Conservation (phyloP, 1,284 basidiomycete species). For the Ganoderma lucidum region DNA sequence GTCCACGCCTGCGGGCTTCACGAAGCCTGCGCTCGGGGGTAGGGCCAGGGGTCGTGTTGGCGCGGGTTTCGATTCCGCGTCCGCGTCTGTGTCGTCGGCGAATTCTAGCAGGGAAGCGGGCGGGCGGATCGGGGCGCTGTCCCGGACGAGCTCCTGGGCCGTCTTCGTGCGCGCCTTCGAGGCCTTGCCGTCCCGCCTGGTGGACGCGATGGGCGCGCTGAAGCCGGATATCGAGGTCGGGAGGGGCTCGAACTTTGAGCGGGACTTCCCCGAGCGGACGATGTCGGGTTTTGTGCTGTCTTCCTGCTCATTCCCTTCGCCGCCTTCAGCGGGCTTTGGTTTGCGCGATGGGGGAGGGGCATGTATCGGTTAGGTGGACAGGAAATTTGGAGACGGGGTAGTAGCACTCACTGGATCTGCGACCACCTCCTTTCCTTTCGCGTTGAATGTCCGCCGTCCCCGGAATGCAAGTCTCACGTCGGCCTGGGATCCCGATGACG, state of each 20-base stretch:
- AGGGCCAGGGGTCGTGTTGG: not conserved
- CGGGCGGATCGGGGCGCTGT: conserved; percentile 46
- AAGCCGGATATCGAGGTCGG: conserved; percentile 44
- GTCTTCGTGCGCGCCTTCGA: conserved; percentile 45
- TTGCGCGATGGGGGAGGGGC: not conserved
- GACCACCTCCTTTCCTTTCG: conserved; percentile 48
- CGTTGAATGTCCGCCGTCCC: conserved; percentile 54
- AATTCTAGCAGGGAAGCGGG: conserved; percentile 23
- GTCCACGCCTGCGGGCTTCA: conserved; percentile 66
- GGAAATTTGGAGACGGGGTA: not conserved
- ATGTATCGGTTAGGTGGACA: not conserved
- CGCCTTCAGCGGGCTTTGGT: conserved; percentile 6
- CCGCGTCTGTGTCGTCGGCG: not conserved
- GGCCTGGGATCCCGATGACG: conserved; percentile 22
- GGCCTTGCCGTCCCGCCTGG: conserved; percentile 35
- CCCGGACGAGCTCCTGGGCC: conserved; percentile 59
- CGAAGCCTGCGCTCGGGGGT: conserved; percentile 44
- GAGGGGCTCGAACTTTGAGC: conserved; percentile 33
- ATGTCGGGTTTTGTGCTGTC: conserved; percentile 13
- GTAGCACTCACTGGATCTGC: conserved; percentile 33
- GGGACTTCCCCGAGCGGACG: conserved; percentile 11
- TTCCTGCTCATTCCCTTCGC: conserved; percentile 15
- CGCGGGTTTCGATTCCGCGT: not conserved
- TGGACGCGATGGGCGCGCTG: conserved; percentile 32
- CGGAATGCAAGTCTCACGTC: conserved; percentile 42